Evolutionary conservation across 2,329 filamentous ascomycete genomes (phyloP).

Genomic region (Neofusicoccum sp.): DNA sequence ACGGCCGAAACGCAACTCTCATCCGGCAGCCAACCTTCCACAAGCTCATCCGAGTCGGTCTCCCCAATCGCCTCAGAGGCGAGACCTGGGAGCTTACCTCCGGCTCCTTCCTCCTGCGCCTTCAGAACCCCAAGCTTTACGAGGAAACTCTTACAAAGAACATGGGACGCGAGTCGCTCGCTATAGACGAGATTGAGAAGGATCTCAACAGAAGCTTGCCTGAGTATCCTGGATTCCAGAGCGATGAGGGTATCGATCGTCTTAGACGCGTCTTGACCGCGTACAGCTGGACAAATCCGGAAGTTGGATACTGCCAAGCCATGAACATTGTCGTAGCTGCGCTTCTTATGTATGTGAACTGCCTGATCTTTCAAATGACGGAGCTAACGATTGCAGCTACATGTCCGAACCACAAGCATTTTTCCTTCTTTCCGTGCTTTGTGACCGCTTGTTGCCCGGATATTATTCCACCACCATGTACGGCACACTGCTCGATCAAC

Average conservation of each 20-base stretch:
- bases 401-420: slow-evolving; percentile 97
- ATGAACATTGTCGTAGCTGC: slow-evolving; percentile 99
- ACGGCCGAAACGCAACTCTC: slow-evolving; percentile 87
- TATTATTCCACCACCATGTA: slow-evolving; percentile 99
- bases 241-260: slow-evolving; percentile 87
- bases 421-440: slow-evolving; percentile 86
- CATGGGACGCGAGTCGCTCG: slow-evolving; percentile 81
- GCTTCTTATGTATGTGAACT: slow-evolving; percentile 69
- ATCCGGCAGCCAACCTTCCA: slow-evolving; percentile 96
- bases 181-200: slow-evolving; percentile 98
- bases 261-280: slow-evolving; percentile 88
- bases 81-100: slow-evolving; percentile 96
- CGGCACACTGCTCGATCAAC: slow-evolving; percentile 91
- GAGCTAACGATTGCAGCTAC: slow-evolving; percentile 56
- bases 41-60: slow-evolving; percentile 90
- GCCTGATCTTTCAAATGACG: not conserved
- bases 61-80: slow-evolving; percentile 88
- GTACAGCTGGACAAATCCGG: slow-evolving; percentile 94
- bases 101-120: slow-evolving; percentile 81
- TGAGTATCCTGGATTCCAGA: slow-evolving; percentile 97
- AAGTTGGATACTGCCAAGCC: slow-evolving; percentile 97
- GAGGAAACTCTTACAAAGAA: slow-evolving; percentile 80
- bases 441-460: slow-evolving; percentile 87
- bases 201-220: slow-evolving; percentile 94
- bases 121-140: slow-evolving; percentile 83